Evolutionary conservation across 148 eudicot genomes (phyloP), one percentile per base, ranked within the genome.

Genomic region (Vaccinium darrowii): DNA sequence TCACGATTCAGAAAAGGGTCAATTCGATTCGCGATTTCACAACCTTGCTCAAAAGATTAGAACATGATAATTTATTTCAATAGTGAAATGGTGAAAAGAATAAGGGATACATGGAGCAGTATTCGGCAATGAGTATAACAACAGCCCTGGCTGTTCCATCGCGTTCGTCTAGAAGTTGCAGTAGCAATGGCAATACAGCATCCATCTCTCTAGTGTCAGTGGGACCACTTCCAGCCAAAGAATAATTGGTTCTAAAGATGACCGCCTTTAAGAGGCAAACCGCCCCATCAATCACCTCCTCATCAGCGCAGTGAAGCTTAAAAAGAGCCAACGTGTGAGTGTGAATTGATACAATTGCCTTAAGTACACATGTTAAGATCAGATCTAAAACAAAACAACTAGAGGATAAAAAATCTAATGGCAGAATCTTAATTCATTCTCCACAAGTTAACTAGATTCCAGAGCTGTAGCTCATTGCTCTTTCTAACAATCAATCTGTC

Each of bases 61-160:
- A 52, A 12, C 14, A 63, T 21, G 7, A 50, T 69, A 51, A 80
- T 50, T 1, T 60, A 69, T 4, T 56, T 27, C 57, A 54, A 71
- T 43, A 36, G 50, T 15, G 25, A 78, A 54, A 43, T n/a, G 43
- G 54, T 49, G 23, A 25, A 77, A 82, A 33, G 43, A 19, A 16
- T 0, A 52, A 65, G 33, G 58, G 78, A 82, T 91, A 93, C 98
- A 87, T 82, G 81, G 92, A 91, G 86, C 94, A 91, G 88, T 87
- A 90, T 82, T 95, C 96, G 27, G 95, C 96, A 85, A 95, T 56
- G 75, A 95, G 90, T 60, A 78, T 84, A 56, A 90, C 90, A 77
- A 90, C 90, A 80, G 98, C 95, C 88, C 88, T 92, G 62, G 94
- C 90, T 83, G 95, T 89, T 80, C 93, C 92, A 89, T 92, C 95